phyloP scores from a whole-genome alignment of 1,139 yeast species.

The Pichia sp. region DNA sequence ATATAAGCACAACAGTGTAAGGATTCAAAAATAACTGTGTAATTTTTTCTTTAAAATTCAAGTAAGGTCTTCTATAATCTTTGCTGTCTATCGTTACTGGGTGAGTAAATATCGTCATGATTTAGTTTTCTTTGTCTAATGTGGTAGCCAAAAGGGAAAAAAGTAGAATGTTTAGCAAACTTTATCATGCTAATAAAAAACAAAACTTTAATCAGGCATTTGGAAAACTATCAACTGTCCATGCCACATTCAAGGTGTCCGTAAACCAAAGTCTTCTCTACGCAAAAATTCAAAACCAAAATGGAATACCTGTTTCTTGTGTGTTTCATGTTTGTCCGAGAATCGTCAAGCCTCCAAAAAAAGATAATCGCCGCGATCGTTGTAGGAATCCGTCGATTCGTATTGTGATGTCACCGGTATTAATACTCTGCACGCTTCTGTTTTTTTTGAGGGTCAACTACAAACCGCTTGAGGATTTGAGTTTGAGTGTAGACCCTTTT shows the following conservation, averaged over 20 bases:
- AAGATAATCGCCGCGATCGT: too few relatives aligned
- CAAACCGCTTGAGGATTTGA: not conserved
- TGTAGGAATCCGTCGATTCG: too few relatives aligned
- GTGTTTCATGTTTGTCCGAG: conserved; percentile 4
- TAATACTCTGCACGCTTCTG: too few relatives aligned
- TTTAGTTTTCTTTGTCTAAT: not conserved
- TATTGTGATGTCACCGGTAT: too few relatives aligned
- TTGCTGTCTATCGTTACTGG: conserved; percentile 6
- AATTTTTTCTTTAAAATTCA: conserved; percentile 41
- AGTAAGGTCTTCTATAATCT: conserved; percentile 31
- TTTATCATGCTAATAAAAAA: too few relatives aligned
- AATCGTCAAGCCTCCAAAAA: not conserved
- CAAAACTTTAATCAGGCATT: too few relatives aligned
- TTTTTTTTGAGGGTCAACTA: not conserved
- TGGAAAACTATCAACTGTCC: too few relatives aligned
- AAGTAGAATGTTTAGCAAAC: too few relatives aligned
- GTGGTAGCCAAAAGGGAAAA: not conserved
- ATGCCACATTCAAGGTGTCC: too few relatives aligned
- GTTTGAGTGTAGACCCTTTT: too few relatives aligned
- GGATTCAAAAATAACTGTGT: conserved; percentile 58
- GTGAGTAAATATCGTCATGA: conserved; percentile 8
- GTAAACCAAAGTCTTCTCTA: too few relatives aligned
- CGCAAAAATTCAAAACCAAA: not conserved
- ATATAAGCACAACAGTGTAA: conserved; percentile 41
- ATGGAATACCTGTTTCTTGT: not conserved